Conservation (phyloP, 768 basidiomycete species). For the Amanita exitialis region DNA sequence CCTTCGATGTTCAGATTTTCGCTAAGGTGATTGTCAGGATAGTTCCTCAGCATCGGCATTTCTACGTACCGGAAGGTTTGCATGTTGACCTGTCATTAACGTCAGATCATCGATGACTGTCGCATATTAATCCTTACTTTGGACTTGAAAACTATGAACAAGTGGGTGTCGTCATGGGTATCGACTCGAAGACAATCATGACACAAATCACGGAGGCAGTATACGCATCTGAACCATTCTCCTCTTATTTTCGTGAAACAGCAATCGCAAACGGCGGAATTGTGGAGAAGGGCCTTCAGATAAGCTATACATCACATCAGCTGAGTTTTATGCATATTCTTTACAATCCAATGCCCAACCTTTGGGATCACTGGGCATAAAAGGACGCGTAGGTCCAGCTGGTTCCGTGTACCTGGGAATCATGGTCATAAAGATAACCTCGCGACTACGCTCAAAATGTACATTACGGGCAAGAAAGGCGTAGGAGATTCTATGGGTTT, state of each 20-base stretch:
- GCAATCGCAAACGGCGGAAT: constrained; percentile 72
- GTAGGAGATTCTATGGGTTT: constrained; percentile 34
- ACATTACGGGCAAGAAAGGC: constrained; percentile 48
- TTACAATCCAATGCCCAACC: constrained; percentile 22
- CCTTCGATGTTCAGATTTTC: constrained; percentile 36
- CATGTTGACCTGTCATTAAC: constrained; percentile 55
- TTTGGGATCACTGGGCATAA: constrained; percentile 38
- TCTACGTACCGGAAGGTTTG: constrained; percentile 49
- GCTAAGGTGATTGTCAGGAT: constrained; percentile 27
- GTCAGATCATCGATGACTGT: neutral
- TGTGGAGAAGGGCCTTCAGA: constrained; percentile 48
- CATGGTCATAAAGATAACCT: neutral
- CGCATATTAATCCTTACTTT: constrained; percentile 32
- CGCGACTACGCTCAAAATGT: constrained; percentile 17
- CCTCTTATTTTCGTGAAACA: constrained; percentile 80
- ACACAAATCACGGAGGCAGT: constrained; percentile 85
- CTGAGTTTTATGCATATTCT: neutral
- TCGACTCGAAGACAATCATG: constrained; percentile 71
- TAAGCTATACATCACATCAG: constrained; percentile 35
- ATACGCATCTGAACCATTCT: constrained; percentile 85
- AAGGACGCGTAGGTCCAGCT: constrained; percentile 39
- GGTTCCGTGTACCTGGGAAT: constrained; percentile 49
- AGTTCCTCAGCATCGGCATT: neutral
- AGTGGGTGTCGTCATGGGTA: constrained; percentile 72
- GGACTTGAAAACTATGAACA: constrained; percentile 86